Conservation (phyloP, 2,329 filamentous ascomycete genomes). For the Chaetomium globosum region DNA sequence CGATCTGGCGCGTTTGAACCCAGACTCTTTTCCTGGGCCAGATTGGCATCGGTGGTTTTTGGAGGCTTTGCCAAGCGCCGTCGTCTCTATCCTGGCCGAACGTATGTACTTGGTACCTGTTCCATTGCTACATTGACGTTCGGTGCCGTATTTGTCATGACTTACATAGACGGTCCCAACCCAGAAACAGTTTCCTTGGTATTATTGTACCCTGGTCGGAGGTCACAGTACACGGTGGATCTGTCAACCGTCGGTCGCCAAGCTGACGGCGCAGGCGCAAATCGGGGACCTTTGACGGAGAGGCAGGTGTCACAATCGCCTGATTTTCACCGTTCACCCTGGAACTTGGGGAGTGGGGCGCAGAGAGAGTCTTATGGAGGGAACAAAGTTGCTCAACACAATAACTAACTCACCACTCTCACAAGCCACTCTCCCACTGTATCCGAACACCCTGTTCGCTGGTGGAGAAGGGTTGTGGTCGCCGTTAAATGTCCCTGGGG, state of each 20-base stretch:
- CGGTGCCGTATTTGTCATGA: conserved; percentile 1
- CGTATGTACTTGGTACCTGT: not conserved
- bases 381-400: no score
- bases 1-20: not conserved
- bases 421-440: no score
- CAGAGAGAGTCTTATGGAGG: not conserved
- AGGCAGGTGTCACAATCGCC: conserved; percentile 9
- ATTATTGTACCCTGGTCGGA: not conserved
- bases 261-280: not conserved
- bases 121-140: not conserved
- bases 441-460: not conserved
- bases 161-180: not conserved
- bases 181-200: not conserved
- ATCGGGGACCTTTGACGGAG: not conserved
- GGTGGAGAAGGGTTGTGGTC: not conserved
- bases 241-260: not conserved
- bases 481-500: not conserved
- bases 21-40: not conserved
- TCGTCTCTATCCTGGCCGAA: not conserved
- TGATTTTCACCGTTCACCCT: not conserved
- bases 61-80: not conserved
- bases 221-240: conserved; percentile 4
- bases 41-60: not conserved
- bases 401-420: no score
- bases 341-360: not conserved